Evolutionary conservation across 805 yeast genomes (phyloP).

Genomic region (Lachancea cidri): DNA sequence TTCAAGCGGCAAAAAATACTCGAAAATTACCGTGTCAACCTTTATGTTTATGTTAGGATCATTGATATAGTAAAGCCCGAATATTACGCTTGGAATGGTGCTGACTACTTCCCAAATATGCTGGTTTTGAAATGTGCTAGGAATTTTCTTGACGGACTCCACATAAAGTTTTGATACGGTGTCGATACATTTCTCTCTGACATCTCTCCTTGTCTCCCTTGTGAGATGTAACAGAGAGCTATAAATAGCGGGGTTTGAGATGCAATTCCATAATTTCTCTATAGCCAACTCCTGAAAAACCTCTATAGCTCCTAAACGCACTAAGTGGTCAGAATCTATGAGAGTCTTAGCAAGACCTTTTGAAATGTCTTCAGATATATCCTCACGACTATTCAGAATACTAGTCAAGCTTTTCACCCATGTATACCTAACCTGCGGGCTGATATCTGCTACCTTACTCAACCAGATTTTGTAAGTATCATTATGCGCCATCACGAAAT

Average conservation of each 20-base stretch:
- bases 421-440: constrained; percentile 54
- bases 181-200: constrained; percentile 54
- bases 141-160: constrained; percentile 34
- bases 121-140: constrained; percentile 14
- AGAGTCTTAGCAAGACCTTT: constrained; percentile 63
- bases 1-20: constrained; percentile 55
- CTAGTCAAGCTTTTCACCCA: constrained; percentile 62
- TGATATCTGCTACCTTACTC: constrained; percentile 65
- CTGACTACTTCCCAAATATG: constrained; percentile 30
- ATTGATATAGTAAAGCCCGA: constrained; percentile 68
- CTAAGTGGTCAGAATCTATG: constrained; percentile 69
- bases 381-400: constrained; percentile 42
- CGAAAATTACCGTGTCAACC: constrained; percentile 59
- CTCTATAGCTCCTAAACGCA: constrained; percentile 56
- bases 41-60: constrained; percentile 58
- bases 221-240: constrained; percentile 54
- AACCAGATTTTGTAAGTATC: constrained; percentile 68
- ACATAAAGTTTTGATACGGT: constrained; percentile 54
- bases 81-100: constrained; percentile 57
- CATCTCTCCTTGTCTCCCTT: constrained; percentile 64
- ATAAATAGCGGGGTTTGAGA: constrained; percentile 46
- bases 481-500: constrained; percentile 53
- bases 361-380: constrained; percentile 45
- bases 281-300: constrained; percentile 46
- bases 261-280: constrained; percentile 41